Conservation (phyloP, 2,329 filamentous ascomycete species). For the Aspergillus pseudoglaucus region DNA sequence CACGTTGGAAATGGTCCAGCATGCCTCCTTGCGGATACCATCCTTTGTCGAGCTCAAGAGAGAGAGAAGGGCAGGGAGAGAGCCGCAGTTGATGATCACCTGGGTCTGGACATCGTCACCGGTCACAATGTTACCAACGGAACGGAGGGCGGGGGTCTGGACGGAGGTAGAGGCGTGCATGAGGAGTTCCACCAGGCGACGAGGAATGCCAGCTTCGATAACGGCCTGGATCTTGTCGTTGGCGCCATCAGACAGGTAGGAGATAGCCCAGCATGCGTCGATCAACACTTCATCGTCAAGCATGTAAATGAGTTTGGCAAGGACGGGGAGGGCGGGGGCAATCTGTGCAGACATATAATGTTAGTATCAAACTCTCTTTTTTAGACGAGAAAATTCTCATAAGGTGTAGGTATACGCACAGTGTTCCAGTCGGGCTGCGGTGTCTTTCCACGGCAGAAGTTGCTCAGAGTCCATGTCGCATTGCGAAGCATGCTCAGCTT, state of each 20-base stretch:
- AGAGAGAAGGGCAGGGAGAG: conserved; percentile 84
- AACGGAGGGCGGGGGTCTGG: conserved; percentile 92
- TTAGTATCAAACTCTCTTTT: conserved; percentile 9
- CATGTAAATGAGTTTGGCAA: conserved; percentile 96
- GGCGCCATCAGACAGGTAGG: conserved; percentile 92
- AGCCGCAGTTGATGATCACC: conserved; percentile 97
- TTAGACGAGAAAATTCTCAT: background rate
- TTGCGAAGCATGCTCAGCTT: conserved; percentile 99
- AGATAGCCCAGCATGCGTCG: conserved; percentile 99
- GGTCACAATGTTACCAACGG: conserved; percentile 97
- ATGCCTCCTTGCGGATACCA: conserved; percentile 97
- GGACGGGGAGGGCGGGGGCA: conserved; percentile 83
- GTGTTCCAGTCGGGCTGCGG: conserved; percentile 97
- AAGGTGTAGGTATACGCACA: conserved; percentile 50
- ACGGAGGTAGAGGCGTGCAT: conserved; percentile 98
- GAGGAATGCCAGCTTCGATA: conserved; percentile 95
- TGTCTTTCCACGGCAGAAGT: conserved; percentile 99
- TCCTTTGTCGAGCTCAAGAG: conserved; percentile 96
- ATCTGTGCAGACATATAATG: conserved; percentile 55
- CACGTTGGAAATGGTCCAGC: conserved; percentile 99
- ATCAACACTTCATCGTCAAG: conserved; percentile 97
- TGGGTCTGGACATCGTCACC: conserved; percentile 98
- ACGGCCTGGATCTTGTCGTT: conserved; percentile 99
- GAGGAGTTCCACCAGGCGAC: conserved; percentile 88
- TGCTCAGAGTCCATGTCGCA: conserved; percentile 97